Evolutionary conservation across 2,329 filamentous ascomycete species (phyloP).

Genomic region (Xylariaceae sp.): DNA sequence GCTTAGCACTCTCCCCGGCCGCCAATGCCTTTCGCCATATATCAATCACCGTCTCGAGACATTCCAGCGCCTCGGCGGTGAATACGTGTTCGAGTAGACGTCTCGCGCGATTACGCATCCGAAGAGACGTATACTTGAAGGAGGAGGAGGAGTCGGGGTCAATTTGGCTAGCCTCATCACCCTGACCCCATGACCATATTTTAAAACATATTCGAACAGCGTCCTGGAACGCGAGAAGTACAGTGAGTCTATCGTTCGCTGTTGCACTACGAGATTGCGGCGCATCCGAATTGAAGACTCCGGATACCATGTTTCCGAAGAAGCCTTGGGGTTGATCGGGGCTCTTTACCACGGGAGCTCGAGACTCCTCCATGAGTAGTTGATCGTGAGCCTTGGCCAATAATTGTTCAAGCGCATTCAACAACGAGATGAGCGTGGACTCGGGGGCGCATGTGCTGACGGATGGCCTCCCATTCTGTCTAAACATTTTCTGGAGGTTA

Average conservation of each 20-base stretch:
- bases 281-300: conserved; percentile 75
- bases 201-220: conserved; percentile 85
- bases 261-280: conserved; percentile 72
- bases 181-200: conserved; percentile 91
- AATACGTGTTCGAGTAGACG: conserved; percentile 90
- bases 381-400: conserved; percentile 82
- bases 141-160: conserved; percentile 69
- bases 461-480: conserved; percentile 30
- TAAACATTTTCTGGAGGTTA: conserved; percentile 62
- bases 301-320: conserved; percentile 91
- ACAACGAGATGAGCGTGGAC: conserved; percentile 70
- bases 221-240: conserved; percentile 94
- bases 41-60: conserved; percentile 82
- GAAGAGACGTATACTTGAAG: conserved; percentile 82
- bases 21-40: conserved; percentile 62
- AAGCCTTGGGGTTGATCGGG: conserved; percentile 81
- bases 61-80: conserved; percentile 85
- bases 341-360: conserved; percentile 62
- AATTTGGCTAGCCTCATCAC: conserved; percentile 50
- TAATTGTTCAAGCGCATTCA: conserved; percentile 91
- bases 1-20: conserved; percentile 43
- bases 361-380: conserved; percentile 69
- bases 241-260: conserved; percentile 90
- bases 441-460: conserved; percentile 49
- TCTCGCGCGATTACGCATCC: conserved; percentile 83